phyloP scores from a whole-genome alignment of 176 grass and related monocot species.

The Elymus sibiricus region DNA sequence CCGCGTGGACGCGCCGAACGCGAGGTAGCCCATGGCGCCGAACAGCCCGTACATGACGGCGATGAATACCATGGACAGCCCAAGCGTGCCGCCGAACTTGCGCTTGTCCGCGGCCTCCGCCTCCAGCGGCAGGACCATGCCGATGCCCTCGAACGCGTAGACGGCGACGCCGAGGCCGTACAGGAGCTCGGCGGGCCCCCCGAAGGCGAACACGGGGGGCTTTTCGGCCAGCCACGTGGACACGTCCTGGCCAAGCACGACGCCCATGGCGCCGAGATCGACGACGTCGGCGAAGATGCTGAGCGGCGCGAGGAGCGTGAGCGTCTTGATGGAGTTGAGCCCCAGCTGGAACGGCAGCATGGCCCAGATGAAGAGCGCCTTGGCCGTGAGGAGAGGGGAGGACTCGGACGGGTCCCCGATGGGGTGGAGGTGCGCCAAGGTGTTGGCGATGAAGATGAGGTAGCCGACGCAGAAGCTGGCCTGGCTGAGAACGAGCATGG shows the following conservation, averaged over 20 bases:
- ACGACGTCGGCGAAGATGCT: slow-evolving; percentile 96
- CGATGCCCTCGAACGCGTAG: slow-evolving; percentile 94
- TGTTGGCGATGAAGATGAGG: slow-evolving; percentile 92
- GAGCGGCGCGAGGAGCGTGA: slow-evolving; percentile 87
- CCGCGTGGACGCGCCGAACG: slow-evolving; percentile 76
- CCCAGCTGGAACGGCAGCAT: slow-evolving; percentile 93
- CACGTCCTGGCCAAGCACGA: slow-evolving; percentile 77
- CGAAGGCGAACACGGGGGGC: slow-evolving; percentile 58
- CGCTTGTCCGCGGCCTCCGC: slow-evolving; percentile 75
- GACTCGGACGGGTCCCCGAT: not conserved
- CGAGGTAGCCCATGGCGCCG: slow-evolving; percentile 84
- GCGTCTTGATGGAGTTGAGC: slow-evolving; percentile 92
- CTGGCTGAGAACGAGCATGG: slow-evolving; percentile 98
- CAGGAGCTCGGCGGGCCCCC: slow-evolving; percentile 53
- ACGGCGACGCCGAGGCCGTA: slow-evolving; percentile 93
- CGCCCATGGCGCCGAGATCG: slow-evolving; percentile 90
- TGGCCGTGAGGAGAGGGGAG: slow-evolving; percentile 54
- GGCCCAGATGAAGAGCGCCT: slow-evolving; percentile 68
- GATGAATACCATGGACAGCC: slow-evolving; percentile 80
- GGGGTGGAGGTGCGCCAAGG: slow-evolving; percentile 63
- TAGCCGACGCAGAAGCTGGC: slow-evolving; percentile 89
- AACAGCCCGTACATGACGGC: slow-evolving; percentile 85
- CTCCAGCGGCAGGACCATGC: slow-evolving; percentile 89
- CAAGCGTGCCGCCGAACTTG: slow-evolving; percentile 67
- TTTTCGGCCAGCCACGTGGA: slow-evolving; percentile 39